Percentiles rank a stretch among this genome's conserved stretches.
Evolutionary conservation across 306 rosid species (phyloP).

Genomic region (Vigna angularis): DNA sequence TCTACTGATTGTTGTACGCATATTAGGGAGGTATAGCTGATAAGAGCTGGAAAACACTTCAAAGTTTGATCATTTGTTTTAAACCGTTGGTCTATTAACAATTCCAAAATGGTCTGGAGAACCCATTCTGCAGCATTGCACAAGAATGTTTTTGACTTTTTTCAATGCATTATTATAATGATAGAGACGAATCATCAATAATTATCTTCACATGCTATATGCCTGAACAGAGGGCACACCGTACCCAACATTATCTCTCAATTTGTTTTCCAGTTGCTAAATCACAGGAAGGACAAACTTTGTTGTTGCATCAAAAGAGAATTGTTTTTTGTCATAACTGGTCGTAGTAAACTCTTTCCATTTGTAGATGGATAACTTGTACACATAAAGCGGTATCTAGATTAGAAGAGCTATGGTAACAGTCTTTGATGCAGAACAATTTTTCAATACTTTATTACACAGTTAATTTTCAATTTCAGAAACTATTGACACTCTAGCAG

Average conservation of each 20-base stretch:
- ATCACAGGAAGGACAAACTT: conserved; percentile 15
- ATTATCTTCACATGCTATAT: conserved; percentile 16
- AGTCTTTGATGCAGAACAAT: too few species aligned
- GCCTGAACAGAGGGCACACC: neutral
- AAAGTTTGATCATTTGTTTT: neutral
- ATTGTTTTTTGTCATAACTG: neutral
- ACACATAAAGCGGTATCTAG: neutral
- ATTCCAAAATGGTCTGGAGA: conserved; percentile 23
- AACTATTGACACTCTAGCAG: too few species aligned
- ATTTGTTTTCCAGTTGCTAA: conserved; percentile 14
- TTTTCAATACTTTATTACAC: too few species aligned
- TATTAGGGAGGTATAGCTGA: neutral
- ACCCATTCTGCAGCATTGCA: conserved; percentile 19
- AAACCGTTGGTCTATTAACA: neutral
- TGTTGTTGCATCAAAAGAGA: neutral
- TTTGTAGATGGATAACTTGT: too few species aligned
- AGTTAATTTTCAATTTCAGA: too few species aligned
- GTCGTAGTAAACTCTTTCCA: neutral
- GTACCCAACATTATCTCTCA: conserved; percentile 25
- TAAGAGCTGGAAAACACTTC: neutral
- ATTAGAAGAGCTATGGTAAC: neutral
- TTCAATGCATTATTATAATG: neutral
- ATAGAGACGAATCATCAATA: conserved; percentile 12
- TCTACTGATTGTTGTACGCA: conserved; percentile 31
- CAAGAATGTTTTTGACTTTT: neutral